Conservation (phyloP, 1,284 basidiomycete species). For the Tranzscheliella williamsii region DNA sequence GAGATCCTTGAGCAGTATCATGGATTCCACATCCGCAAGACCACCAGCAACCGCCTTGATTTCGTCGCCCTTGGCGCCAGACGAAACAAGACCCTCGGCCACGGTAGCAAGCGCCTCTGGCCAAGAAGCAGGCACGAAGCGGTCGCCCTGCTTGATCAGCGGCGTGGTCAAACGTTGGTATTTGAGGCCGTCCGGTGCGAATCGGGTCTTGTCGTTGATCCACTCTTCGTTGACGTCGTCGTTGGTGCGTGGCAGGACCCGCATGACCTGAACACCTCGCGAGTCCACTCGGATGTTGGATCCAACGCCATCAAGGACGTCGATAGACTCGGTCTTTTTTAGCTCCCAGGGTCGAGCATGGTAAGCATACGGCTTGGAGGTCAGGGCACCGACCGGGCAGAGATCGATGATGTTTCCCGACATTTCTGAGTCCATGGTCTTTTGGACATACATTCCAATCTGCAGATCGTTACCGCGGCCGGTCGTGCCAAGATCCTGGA, state of each 20-base stretch:
- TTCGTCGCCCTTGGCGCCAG: slow-evolving; percentile 88
- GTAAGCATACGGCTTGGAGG: slow-evolving; percentile 97
- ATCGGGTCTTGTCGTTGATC: slow-evolving; percentile 99
- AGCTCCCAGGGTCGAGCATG: slow-evolving; percentile 97
- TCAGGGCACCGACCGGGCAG: slow-evolving; percentile 92
- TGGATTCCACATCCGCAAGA: slow-evolving; percentile 89
- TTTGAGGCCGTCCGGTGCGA: slow-evolving; percentile 90
- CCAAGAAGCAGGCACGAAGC: slow-evolving; percentile 90
- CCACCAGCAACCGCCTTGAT: slow-evolving; percentile 93
- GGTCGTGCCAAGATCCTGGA: slow-evolving; percentile 94
- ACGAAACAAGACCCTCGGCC: slow-evolving; percentile 74
- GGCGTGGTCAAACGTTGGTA: slow-evolving; percentile 95
- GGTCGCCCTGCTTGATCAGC: slow-evolving; percentile 85
- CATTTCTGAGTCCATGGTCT: slow-evolving; percentile 95
- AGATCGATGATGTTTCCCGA: slow-evolving; percentile 97
- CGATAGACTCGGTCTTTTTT: slow-evolving; percentile 95
- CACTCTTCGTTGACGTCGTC: slow-evolving; percentile 99
- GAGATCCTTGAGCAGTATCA: slow-evolving; percentile 92
- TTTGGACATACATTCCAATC: slow-evolving; percentile 97
- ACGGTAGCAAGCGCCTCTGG: slow-evolving; percentile 84
- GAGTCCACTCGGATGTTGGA: slow-evolving; percentile 98
- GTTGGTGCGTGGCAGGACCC: slow-evolving; percentile 91
- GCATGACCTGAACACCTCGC: slow-evolving; percentile 93
- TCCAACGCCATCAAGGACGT: slow-evolving; percentile 97
- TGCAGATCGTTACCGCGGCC: slow-evolving; percentile 98